Evolutionary conservation across 163 green algal genomes (phyloP), one percentile per base, ranked within the genome.

Genomic region (Volvox carteri): DNA sequence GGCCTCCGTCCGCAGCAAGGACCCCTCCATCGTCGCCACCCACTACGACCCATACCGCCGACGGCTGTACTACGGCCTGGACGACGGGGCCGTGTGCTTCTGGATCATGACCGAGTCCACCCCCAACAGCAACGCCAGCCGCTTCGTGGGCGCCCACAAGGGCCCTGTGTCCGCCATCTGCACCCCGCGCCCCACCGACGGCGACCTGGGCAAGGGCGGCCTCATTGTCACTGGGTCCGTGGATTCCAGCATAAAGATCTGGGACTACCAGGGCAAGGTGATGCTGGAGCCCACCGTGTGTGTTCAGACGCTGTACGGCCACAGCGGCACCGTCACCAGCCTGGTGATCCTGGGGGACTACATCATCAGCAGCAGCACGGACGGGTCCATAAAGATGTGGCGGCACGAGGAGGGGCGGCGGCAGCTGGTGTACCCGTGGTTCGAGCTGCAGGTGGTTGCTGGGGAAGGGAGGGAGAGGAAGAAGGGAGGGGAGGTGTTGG

Each of bases 281-380:
- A 52, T 81, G 19, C 86, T 90, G 77, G 76, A 90, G 3, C 87
- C 87, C 4, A 91, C 87, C 21, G 89, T 90, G 50, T 86, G 88
- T 35, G 88, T 96, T 30, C 95, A 97, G 91, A 96, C 93, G 11
- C 84, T 97, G 76, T 91, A 93, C 56, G 94, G 94, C 4, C 95
- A 97, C 90, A 93, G 65, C 19, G 92, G 94, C 70, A 97, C 93
- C 16, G 90, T 97, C 30, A 96, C 95, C 4, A 85, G 65, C 44
- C 33, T 97, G 1, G 88, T 93, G 16, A 48, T 91, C 18, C 89
- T 90, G 16, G 90, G 87, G 6, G 65, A 84, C 44, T 95, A 92
- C 84, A 86, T 97, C 78, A 68, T 97, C 2, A 94, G 77, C 85
- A 92, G 92, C 65, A 94, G 88, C 75, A 96, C 93, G 41, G 95